Evolutionary conservation across 306 rosid species (phyloP).

Genomic region (Rosa chinensis): DNA sequence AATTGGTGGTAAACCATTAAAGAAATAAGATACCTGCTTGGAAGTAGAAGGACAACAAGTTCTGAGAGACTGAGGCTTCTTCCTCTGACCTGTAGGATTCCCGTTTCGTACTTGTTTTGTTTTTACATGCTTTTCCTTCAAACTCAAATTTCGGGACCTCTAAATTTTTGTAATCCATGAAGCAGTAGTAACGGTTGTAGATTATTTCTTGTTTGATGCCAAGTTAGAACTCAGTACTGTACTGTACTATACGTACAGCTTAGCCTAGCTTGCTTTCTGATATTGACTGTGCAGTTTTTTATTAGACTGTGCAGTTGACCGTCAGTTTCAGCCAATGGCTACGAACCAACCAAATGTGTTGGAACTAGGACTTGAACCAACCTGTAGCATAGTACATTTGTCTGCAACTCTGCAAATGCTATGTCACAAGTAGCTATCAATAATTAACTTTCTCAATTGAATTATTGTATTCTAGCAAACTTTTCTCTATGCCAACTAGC

Average conservation of each 20-base stretch:
- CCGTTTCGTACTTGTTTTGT: not conserved
- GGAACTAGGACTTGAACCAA: not conserved
- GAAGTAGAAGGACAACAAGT: not conserved
- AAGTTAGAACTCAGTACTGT: not conserved
- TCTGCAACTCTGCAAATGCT: not conserved
- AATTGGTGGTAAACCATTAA: not conserved
- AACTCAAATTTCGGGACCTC: not conserved
- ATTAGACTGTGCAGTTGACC: not conserved
- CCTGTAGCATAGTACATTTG: not conserved
- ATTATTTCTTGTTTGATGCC: not conserved
- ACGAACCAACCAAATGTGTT: not conserved
- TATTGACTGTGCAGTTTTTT: not conserved
- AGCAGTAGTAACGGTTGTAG: not conserved
- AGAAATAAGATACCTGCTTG: not conserved
- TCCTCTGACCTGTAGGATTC: not conserved
- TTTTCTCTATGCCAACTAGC: not conserved
- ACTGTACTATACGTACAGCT: not conserved
- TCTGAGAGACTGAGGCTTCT: not conserved
- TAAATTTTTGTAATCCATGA: not conserved
- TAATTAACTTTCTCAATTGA: not conserved
- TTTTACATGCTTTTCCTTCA: not conserved
- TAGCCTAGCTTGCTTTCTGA: not conserved
- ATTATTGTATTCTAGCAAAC: not conserved
- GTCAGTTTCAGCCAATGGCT: not conserved
- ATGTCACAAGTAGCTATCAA: not conserved